Conservation (phyloP, 2,329 filamentous ascomycete species). For the Aureobasidium mangrovei region DNA sequence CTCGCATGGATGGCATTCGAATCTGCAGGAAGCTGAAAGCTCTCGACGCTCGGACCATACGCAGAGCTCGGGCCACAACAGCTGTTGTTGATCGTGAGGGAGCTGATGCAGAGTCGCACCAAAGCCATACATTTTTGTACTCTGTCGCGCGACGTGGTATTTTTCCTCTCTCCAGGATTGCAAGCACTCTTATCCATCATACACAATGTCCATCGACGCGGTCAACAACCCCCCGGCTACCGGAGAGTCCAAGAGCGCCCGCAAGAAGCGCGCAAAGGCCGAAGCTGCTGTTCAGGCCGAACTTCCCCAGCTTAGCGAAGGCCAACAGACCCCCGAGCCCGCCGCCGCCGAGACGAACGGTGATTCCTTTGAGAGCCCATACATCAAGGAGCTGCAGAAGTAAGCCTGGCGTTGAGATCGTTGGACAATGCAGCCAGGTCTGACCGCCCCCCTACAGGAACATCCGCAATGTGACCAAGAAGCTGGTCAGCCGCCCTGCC, state of each 20-base stretch:
- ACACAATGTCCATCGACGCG: conserved; percentile 54
- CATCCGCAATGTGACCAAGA: conserved; percentile 89
- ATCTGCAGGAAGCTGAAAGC: too few species aligned
- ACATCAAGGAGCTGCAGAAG: conserved; percentile 87
- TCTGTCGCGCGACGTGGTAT: too few species aligned
- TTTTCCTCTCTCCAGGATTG: not conserved
- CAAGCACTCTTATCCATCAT: not conserved
- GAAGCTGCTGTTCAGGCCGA: conserved; percentile 27
- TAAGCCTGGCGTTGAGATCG: conserved; percentile 37
- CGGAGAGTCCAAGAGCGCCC: conserved; percentile 42
- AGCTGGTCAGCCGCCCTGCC: conserved; percentile 58
- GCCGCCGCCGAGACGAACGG: conserved; percentile 38
- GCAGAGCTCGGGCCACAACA: too few species aligned
- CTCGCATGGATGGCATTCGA: too few species aligned
- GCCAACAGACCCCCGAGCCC: conserved; percentile 15
- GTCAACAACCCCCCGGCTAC: conserved; percentile 58
- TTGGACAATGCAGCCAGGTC: conserved; percentile 11
- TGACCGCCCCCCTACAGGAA: conserved; percentile 48
- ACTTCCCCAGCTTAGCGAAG: not conserved
- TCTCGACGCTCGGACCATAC: too few species aligned
- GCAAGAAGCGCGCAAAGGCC: conserved; percentile 46
- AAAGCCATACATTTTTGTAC: too few species aligned
- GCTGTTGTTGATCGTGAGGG: too few species aligned
- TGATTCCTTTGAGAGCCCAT: conserved; percentile 64
- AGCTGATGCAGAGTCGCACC: too few species aligned